Base-by-base conservation (phyloP, 257 asterid species). In the Cynanchum wilfordii region DNA sequence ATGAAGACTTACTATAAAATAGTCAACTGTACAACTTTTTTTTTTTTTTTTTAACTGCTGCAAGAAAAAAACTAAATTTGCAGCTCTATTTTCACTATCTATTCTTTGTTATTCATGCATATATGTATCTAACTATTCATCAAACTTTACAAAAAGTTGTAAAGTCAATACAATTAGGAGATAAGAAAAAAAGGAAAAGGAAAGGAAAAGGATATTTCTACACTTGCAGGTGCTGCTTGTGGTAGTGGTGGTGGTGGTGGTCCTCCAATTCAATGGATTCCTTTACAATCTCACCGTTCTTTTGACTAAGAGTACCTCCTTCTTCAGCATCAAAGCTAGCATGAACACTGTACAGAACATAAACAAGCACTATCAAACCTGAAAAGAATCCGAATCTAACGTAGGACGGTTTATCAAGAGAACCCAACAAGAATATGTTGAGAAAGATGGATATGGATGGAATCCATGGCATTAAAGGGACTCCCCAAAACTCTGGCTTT, bases 391-490 rank as follows among this genome's bases (percentile, higher is more conserved):
- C 98, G 54, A 95, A 95, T 54, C 97, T 74, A 29, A 89, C 24
- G 40, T 88, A 95, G 7, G 96, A 92, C 1, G 86, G 89, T 68
- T 74, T 80, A 29, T 86, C 88, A 15, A 92, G 87, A 36, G 90
- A 79, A 2, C 99, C 97, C 77, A 95, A 72, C 84, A 95, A 70
- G 87, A 95, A 95, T 71, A 95, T 87, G 81, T 95, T 85, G 54
- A 95, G 97, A 60, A 86, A 89, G 74, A 95, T 89, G 69, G 99
- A 95, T 25, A 83, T 36, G 70, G 94, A 89, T 60, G 99, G 99
- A 25, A 90, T 84, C 99, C 99, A 95, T 24, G 99, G 99, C 99
- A 95, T 92, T 66, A 92, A 33, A 0, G 98, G 99, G 74, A 95
- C 98, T 36, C 99, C 98, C 99, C 99, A 95, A 36, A 84, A 81